Percentiles rank a stretch among this genome's conserved stretches.
Conservation (phyloP, 2,329 filamentous ascomycete species). For the Drechslerella dactyloides region DNA sequence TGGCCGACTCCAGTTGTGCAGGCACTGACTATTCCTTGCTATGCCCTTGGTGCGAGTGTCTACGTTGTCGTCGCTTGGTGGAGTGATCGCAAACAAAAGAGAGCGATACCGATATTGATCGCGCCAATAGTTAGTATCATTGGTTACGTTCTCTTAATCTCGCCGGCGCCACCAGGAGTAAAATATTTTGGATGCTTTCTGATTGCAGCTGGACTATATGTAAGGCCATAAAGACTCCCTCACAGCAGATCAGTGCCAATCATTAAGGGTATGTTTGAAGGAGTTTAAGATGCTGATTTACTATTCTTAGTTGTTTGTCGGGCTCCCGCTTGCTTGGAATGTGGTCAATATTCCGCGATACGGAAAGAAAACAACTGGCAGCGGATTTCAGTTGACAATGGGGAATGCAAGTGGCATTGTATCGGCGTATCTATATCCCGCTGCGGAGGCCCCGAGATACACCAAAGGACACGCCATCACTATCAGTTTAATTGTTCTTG, state of each 20-base stretch:
- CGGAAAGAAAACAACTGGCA: constrained; percentile 75
- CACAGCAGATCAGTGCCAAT: constrained; percentile 57
- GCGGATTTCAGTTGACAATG: constrained; percentile 72
- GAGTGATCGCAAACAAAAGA: constrained; percentile 71
- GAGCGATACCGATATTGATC: constrained; percentile 69
- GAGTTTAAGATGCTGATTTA: constrained; percentile 57
- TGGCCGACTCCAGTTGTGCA: constrained; percentile 73
- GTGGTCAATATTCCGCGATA: constrained; percentile 75
- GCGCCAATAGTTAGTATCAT: constrained; percentile 70
- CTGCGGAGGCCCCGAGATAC: constrained; percentile 65
- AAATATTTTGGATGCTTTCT: constrained; percentile 79
- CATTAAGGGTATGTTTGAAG: no score
- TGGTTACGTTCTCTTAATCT: constrained; percentile 73
- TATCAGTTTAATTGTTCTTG: constrained; percentile 65
- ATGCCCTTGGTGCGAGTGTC: constrained; percentile 72
- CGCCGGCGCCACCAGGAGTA: constrained; percentile 66
- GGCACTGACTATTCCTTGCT: constrained; percentile 78
- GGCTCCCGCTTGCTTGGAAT: constrained; percentile 66
- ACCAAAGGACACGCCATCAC: constrained; percentile 69
- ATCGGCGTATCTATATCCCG: constrained; percentile 68
- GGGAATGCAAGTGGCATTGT: constrained; percentile 76
- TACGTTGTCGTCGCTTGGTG: constrained; percentile 72
- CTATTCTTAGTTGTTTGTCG: constrained; percentile 60
- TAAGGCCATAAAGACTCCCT: constrained; percentile 56
- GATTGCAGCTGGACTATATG: constrained; percentile 75